Conservation (phyloP, 768 basidiomycete species). For the Trametes meyenii region DNA sequence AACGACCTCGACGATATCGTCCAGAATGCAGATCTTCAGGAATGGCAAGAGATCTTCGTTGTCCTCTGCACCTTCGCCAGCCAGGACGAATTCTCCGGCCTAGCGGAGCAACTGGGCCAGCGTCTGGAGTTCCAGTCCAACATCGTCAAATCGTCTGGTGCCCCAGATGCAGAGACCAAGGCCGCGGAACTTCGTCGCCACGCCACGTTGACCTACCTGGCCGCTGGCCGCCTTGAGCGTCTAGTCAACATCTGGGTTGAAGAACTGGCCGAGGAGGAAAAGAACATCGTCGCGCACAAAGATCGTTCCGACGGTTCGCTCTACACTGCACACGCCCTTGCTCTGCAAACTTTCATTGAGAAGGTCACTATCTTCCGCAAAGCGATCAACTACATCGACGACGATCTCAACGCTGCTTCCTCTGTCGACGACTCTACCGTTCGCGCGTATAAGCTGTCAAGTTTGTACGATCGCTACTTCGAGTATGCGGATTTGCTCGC, state of each 20-base stretch:
- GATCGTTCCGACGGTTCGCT: constrained; percentile 50
- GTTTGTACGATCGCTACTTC: constrained; percentile 89
- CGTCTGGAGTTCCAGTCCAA: constrained; percentile 86
- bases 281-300: constrained; percentile 44
- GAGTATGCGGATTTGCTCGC: constrained; percentile 95
- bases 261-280: constrained; percentile 87
- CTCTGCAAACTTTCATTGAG: constrained; percentile 92
- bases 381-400: constrained; percentile 79
- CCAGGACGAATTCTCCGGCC: constrained; percentile 79
- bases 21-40: constrained; percentile 90
- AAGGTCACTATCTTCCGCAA: constrained; percentile 94
- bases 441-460: constrained; percentile 80
- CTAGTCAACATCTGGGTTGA: constrained; percentile 91
- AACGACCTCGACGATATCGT: constrained; percentile 93
- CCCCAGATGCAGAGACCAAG: constrained; percentile 43
- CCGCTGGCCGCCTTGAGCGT: constrained; percentile 85
- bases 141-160: constrained; percentile 54
- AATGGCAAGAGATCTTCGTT: constrained; percentile 97
- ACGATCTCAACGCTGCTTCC: constrained; percentile 53
- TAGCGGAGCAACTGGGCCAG: constrained; percentile 90
- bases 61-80: constrained; percentile 93
- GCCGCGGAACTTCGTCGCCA: constrained; percentile 72
- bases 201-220: constrained; percentile 92
- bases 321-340: constrained; percentile 81
- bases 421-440: constrained; percentile 45